Evolutionary conservation across 257 asterid species (phyloP), one percentile per base, ranked within the genome.

Genomic region (Osmanthus fragrans): DNA sequence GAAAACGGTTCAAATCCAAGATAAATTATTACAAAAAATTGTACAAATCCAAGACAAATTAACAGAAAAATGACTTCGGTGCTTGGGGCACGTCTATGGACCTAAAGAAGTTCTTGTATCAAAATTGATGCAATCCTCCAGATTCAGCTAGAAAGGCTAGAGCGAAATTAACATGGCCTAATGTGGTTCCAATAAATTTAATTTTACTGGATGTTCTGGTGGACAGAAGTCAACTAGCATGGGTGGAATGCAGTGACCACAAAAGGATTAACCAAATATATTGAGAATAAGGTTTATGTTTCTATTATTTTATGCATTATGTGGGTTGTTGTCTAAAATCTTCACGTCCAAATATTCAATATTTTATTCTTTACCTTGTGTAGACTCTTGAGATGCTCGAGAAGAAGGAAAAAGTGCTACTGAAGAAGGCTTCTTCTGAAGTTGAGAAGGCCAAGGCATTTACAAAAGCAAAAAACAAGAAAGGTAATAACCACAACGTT

Each of bases 341-440:
- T 56, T 8, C 56, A 58, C 8, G 1, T 63, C n/a, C 23, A 25
- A 15, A 21, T 71, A 42, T 29, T 76, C 74, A 39, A 18, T 77
- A 37, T 54, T 39, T 54, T 23, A 29, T 37, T 25, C 4, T 49
- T 76, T 56, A 23, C n/a, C 67, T 73, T 73, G 72, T 70, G 32
- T 77, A 87, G 97, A 91, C 95, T 58, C 87, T 93, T 70, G 96
- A 90, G 86, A 84, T 88, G 94, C 94, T 93, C 7, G 97, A 91
- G 88, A 91, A 91, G 87, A 93, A 86, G 86, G 97, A 92, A 80
- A 82, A 70, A 23, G 85, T 90, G 77, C 96, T 93, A 65, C 85
- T 79, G 40, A 91, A 86, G 91, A 91, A 91, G 88, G 96, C 89
- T 63, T 80, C 88, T 27, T 90, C 86, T 11, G 97, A 93, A 80